phyloP scores from a whole-genome alignment of 768 basidiomycete species.

The Collybiopsis confluens region DNA sequence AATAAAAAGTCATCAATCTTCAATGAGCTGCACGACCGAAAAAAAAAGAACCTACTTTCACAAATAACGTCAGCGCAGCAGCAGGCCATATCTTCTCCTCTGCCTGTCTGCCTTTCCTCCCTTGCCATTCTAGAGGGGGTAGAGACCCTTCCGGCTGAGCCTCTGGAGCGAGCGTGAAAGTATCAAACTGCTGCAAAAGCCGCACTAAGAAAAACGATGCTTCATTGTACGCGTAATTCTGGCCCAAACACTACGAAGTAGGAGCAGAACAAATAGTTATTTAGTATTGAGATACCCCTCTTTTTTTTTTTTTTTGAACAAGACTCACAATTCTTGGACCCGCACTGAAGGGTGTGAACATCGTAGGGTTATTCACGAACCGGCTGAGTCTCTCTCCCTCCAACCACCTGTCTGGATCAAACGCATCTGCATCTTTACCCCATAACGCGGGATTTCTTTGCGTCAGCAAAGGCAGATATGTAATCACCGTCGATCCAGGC shows the following conservation, averaged over 20 bases:
- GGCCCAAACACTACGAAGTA: constrained; percentile 53
- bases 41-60: constrained; percentile 47
- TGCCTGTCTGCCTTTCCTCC: constrained; percentile 42
- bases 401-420: constrained; percentile 78
- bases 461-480: constrained; percentile 57
- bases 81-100: constrained; percentile 60
- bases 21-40: no score
- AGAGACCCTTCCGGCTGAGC: constrained; percentile 58
- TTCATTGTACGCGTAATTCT: constrained; percentile 76
- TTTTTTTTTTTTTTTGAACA: background rate
- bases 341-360: constrained; percentile 72
- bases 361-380: constrained; percentile 57
- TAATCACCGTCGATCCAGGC: constrained; percentile 52
- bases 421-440: constrained; percentile 75
- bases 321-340: constrained; percentile 54
- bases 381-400: constrained; percentile 46
- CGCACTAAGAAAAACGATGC: constrained; percentile 69
- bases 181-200: constrained; percentile 60
- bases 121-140: constrained; percentile 57
- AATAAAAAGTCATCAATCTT: background rate
- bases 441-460: constrained; percentile 67
- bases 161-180: constrained; percentile 56
- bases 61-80: constrained; percentile 59
- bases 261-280: background rate
- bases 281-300: background rate